Conservation (phyloP, 2,329 filamentous ascomycete species). For the Bipolaris gigantea region DNA sequence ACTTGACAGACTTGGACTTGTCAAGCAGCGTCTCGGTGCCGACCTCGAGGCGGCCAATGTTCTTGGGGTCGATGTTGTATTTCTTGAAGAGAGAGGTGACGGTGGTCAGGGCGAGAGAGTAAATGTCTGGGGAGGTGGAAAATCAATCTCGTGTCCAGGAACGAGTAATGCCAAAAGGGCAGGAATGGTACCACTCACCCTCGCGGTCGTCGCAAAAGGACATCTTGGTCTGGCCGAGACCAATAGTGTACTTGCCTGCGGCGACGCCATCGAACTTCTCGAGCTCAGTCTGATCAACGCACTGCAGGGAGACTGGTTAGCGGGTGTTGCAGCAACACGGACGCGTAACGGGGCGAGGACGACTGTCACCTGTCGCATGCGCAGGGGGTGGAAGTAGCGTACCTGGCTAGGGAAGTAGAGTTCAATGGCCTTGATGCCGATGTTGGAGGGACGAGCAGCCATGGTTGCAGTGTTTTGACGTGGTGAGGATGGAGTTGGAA, state of each 20-base stretch:
- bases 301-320: constrained; percentile 43
- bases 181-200: constrained; percentile 40
- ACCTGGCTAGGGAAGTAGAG: constrained; percentile 58
- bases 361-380: constrained; percentile 1
- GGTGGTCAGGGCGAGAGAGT: constrained; percentile 56
- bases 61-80: constrained; percentile 55
- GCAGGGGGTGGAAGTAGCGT: constrained; percentile 26
- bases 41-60: constrained; percentile 56
- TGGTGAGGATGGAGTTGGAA: constrained; percentile 18
- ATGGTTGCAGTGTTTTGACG: constrained; percentile 37
- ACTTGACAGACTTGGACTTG: constrained; percentile 60
- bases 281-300: constrained; percentile 57
- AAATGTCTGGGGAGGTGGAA: constrained; percentile 49
- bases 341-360: constrained; percentile 1
- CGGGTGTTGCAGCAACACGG: constrained; percentile 11
- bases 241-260: constrained; percentile 58
- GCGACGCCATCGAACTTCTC: constrained; percentile 59
- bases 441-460: constrained; percentile 53
- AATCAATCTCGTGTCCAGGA: constrained; percentile 15
- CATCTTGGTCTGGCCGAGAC: constrained; percentile 59
- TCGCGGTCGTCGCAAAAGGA: constrained; percentile 59
- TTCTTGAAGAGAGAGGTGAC: constrained; percentile 56
- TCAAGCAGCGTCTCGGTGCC: constrained; percentile 58
- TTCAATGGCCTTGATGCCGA: constrained; percentile 59
- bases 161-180: background rate